Evolutionary conservation across 2,329 filamentous ascomycete species (phyloP).

Genomic region (Exophiala calicioides): DNA sequence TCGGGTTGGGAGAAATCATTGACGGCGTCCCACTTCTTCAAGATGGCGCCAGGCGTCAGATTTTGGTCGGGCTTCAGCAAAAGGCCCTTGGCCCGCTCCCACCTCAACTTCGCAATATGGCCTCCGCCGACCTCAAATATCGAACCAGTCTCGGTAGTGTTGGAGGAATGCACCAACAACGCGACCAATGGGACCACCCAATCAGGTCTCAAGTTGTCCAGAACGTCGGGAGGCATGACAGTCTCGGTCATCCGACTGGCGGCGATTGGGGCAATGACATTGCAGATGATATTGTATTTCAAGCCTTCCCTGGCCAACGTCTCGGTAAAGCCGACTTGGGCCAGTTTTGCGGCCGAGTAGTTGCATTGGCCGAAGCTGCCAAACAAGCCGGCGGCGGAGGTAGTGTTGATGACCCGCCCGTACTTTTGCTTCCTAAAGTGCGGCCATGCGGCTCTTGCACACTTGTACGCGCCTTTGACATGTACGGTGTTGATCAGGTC

Average conservation of each 20-base stretch:
- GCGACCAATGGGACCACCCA: slow-evolving; percentile 95
- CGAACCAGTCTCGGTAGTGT: slow-evolving; percentile 76
- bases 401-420: slow-evolving; percentile 92
- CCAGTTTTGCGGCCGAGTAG: slow-evolving; percentile 95
- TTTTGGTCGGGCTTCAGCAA: slow-evolving; percentile 85
- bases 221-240: slow-evolving; percentile 89
- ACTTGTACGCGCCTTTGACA: slow-evolving; percentile 93
- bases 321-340: slow-evolving; percentile 95
- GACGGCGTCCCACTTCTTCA: slow-evolving; percentile 87
- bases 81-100: slow-evolving; percentile 88
- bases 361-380: slow-evolving; percentile 95
- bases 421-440: slow-evolving; percentile 99
- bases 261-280: slow-evolving; percentile 93
- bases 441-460: slow-evolving; percentile 89
- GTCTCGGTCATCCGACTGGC: slow-evolving; percentile 95
- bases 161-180: slow-evolving; percentile 80
- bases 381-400: slow-evolving; percentile 93
- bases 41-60: slow-evolving; percentile 82
- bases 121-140: slow-evolving; percentile 96
- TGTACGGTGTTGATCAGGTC: slow-evolving; percentile 92
- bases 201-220: slow-evolving; percentile 82
- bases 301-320: slow-evolving; percentile 94
- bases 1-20: slow-evolving; percentile 81
- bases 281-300: slow-evolving; percentile 97
- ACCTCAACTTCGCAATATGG: slow-evolving; percentile 87